Base-by-base conservation (phyloP, 805 yeast genomes). In the Metschnikowia proteae region DNA sequence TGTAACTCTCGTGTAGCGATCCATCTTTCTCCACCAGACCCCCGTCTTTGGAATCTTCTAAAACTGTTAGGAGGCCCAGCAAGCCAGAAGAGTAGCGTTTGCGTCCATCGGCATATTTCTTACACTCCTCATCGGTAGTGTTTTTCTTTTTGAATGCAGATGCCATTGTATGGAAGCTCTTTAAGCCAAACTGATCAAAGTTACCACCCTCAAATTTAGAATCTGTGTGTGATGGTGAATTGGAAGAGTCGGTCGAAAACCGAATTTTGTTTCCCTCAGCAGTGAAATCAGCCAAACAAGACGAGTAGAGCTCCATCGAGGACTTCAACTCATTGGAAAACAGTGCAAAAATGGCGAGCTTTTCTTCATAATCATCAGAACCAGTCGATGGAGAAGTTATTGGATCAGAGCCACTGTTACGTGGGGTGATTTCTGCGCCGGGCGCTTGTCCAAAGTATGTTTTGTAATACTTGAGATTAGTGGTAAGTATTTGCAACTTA, bases 1-100 rank as follows among this genome's bases (percentile, higher is more conserved):
- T 70, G 52, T 62, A 71, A 4, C 70, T 56, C 32, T 66, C 74
- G 40, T 58, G 61, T 6, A 39, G 44, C 7, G 39, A 34, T 4
- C 10, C 43, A 27, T 31, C 35, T 17, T 41, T 28, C 13, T 17
- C 27, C 8, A 13, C 9, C 5, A 10, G 22, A 3, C 13, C 38
- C 5, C 32, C 41, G 25, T 17, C 37, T 11, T 33, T 35, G 28
- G 65, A 57, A 39, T 71, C 71, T 51, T 71, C 76, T 43, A 69
- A 52, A 0, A 73, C 77, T 3, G 75, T 71, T 25, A 73, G 52
- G 25, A 73, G 55, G 1, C 73, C 71, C 43, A 64, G 73, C 10
- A 73, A 57, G 1, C 77, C 77, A 3, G 66, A 58, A 3, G 75
- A 69, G 26, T 60, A 53, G 25, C 75, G 53, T 37, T 65, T 67